Conservation (phyloP, 306 rosid genomes). For the Hylodesmum podocarpum region DNA sequence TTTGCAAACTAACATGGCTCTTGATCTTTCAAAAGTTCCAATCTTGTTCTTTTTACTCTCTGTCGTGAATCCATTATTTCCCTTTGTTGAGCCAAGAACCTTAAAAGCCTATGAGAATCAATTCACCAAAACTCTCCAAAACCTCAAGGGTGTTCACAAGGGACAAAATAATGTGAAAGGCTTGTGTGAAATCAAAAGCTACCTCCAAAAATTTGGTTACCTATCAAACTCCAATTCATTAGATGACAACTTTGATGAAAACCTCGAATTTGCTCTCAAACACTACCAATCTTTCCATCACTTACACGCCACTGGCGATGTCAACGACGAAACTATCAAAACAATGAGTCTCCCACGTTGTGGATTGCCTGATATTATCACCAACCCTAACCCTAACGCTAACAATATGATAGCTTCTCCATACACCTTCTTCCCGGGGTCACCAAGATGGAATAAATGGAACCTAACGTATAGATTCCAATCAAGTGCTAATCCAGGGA, state of each 20-base stretch:
- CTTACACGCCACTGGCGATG: neutral
- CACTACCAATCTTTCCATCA: neutral
- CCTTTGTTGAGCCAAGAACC: neutral
- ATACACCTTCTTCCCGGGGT: constrained; percentile 15
- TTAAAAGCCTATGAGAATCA: neutral
- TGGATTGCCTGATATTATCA: constrained; percentile 38
- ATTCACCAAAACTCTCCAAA: neutral
- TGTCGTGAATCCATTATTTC: neutral
- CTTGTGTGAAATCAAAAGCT: neutral
- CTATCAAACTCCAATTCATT: neutral
- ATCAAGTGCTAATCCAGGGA: neutral
- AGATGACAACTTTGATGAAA: neutral
- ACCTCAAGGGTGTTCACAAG: neutral
- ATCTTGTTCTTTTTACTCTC: neutral
- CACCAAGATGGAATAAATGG: neutral
- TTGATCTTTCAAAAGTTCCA: neutral
- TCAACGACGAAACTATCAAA: neutral
- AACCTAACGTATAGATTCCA: neutral
- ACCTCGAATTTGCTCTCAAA: neutral
- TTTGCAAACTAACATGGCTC: neutral
- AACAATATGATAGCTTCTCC: constrained; percentile 22
- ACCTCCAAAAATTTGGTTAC: neutral
- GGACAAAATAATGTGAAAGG: neutral
- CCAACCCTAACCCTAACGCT: neutral
- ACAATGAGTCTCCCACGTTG: constrained; percentile 41